Base-by-base conservation (phyloP, 306 rosid species). In the Macrotyloma uniflorum region DNA sequence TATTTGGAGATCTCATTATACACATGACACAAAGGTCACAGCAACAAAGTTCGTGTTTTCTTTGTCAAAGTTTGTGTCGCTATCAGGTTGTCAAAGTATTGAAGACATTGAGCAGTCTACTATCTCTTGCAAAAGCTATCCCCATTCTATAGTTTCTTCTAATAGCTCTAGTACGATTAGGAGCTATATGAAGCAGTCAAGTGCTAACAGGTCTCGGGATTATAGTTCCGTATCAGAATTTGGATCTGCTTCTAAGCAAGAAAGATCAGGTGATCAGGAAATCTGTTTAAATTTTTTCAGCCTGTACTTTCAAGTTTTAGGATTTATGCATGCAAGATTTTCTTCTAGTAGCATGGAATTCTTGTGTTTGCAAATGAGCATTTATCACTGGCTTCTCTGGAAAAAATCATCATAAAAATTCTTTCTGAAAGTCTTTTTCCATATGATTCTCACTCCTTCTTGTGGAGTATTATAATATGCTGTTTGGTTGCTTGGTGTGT, bases 191-290 rank as follows among this genome's bases (percentile, higher is more conserved):
- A 38, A 22, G 20, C 62, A 82, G 32, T 79, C 90, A 46, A 55
- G 79, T 67, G 77, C 82, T 40, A 35, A 46, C 72, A 84, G 66
- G 72, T 53, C 72, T 22, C 46, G 18, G 10, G 91, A 83, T 12
- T 70, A 74, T 19, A 74, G 24, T 45, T 75, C 80, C 35, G 74
- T 83, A 33, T 71, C 59, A 79, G 78, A 84, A 69, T 55, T 66
- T 13, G 81, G 71, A 75, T 74, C 86, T 64, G 74, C 87, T 51
- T 57, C 86, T 73, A 82, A 63, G 76, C 87, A 70, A 38, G 88
- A 90, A 78, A 88, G 79, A 50, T 53, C 88, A 89, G 96, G 98
- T 91, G 15, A 42, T 3, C 15, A 75, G 69, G 16, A 45, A 63
- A 38, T 63, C 12, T 53, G 23, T 40, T 51, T 20, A 7, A 43